phyloP scores from a whole-genome alignment of 2,329 filamentous ascomycete genomes.

The Lecanicillium sp. region DNA sequence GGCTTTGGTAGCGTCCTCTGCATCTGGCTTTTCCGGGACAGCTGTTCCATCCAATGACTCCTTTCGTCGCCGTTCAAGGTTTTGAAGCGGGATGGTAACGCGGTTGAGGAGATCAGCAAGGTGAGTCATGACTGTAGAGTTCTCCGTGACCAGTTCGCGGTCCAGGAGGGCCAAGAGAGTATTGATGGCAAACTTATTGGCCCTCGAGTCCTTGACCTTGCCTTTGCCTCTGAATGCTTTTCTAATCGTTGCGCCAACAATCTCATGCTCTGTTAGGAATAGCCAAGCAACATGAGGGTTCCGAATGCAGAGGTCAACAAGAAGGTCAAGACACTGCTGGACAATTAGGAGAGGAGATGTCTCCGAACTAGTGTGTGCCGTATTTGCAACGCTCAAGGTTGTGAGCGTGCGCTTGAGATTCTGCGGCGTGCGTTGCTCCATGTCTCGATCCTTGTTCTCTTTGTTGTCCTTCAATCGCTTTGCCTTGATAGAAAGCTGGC shows the following conservation, averaged over 20 bases:
- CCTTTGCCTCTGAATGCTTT: constrained; percentile 71
- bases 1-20: constrained; percentile 24
- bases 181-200: constrained; percentile 85
- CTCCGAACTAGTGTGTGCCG: constrained; percentile 61
- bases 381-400: constrained; percentile 37
- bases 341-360: constrained; percentile 92
- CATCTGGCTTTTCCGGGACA: constrained; percentile 15
- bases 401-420: constrained; percentile 68
- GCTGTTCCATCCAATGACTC: constrained; percentile 47
- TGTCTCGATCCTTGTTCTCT: constrained; percentile 48
- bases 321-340: constrained; percentile 83
- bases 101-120: constrained; percentile 80
- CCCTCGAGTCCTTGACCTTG: constrained; percentile 78
- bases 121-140: constrained; percentile 92
- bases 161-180: constrained; percentile 82
- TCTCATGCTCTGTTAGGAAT: constrained; percentile 90
- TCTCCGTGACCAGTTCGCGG: constrained; percentile 93
- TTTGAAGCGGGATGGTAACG: constrained; percentile 79
- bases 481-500: constrained; percentile 83
- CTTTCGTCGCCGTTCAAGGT: constrained; percentile 75
- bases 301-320: constrained; percentile 75
- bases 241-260: constrained; percentile 66
- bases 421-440: constrained; percentile 68
- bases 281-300: constrained; percentile 84
- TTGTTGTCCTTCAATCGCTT: constrained; percentile 58